These are phyloP conservation scores for Epichloe sylvatica DNA, from an alignment of 2,329 filamentous ascomycete species.

Conservation along the genomic window DNA sequence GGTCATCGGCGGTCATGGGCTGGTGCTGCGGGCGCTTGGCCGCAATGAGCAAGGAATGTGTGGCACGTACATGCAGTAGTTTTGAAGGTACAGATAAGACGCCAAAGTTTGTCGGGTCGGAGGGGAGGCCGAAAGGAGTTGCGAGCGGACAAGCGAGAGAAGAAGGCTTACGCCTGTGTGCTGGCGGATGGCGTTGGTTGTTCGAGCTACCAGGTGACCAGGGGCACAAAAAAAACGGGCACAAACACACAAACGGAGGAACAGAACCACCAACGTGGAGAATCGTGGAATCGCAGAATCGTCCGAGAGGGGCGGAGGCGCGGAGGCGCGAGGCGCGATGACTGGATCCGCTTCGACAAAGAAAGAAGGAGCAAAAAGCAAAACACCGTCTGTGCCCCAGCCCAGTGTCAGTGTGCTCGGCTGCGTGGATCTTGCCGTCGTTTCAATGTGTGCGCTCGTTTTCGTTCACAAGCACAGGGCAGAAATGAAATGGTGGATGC, in stretches of 20 bases:
- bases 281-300: not conserved
- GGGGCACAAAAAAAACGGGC: no score
- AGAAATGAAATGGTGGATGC: no score
- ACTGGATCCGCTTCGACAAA: not conserved
- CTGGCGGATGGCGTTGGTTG: not conserved
- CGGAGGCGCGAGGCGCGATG: not conserved
- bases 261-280: not conserved
- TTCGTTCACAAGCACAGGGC: not conserved
- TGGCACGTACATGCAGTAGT: conserved; percentile 2
- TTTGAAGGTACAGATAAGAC: not conserved
- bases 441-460: not conserved
- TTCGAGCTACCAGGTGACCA: not conserved
- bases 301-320: not conserved
- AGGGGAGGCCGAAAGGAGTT: not conserved
- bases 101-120: not conserved
- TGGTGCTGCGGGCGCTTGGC: not conserved
- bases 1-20: not conserved
- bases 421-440: not conserved
- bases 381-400: not conserved
- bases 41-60: conserved; percentile 3
- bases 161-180: not conserved
- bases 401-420: not conserved
- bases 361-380: not conserved
- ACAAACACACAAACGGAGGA: no score
- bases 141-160: not conserved